A percentile compares a stretch with the other conserved stretches of the same genome.
Evolutionary conservation across 768 basidiomycete genomes (phyloP).

Genomic region (Heimioporus sp.): DNA sequence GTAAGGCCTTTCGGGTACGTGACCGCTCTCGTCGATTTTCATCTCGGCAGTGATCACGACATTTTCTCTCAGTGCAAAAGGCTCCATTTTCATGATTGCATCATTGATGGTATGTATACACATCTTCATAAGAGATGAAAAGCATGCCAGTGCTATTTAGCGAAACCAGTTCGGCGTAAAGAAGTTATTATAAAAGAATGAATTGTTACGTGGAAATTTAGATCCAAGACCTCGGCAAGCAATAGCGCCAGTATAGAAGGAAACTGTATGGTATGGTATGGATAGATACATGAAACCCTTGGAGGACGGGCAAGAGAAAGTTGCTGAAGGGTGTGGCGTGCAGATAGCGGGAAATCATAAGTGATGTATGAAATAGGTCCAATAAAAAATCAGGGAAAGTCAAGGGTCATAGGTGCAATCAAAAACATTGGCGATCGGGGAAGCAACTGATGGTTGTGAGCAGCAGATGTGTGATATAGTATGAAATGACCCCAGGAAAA

Average conservation of each 20-base stretch:
- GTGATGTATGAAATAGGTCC: slow-evolving; percentile 17
- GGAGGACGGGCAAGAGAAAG: background rate
- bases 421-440: background rate
- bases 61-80: too few relatives aligned
- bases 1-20: too few relatives aligned
- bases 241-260: background rate
- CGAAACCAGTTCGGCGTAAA: slow-evolving; percentile 6
- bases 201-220: too few relatives aligned
- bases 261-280: slow-evolving; percentile 2
- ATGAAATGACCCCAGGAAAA: background rate
- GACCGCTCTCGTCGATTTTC: too few relatives aligned
- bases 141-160: slow-evolving; percentile 8
- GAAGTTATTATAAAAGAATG: background rate
- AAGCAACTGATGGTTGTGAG: background rate
- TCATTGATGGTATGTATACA: too few relatives aligned
- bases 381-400: slow-evolving; percentile 5
- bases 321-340: background rate
- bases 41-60: too few relatives aligned
- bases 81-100: too few relatives aligned
- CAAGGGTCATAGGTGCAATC: background rate
- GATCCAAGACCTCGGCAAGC: background rate
- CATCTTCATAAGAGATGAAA: background rate
- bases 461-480: background rate
- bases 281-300: too few relatives aligned
- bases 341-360: slow-evolving; percentile 6